A percentile compares a stretch with the other conserved stretches of the same genome.
phyloP scores from a whole-genome alignment of 257 asterid genomes.

The Mentha longifolia region DNA sequence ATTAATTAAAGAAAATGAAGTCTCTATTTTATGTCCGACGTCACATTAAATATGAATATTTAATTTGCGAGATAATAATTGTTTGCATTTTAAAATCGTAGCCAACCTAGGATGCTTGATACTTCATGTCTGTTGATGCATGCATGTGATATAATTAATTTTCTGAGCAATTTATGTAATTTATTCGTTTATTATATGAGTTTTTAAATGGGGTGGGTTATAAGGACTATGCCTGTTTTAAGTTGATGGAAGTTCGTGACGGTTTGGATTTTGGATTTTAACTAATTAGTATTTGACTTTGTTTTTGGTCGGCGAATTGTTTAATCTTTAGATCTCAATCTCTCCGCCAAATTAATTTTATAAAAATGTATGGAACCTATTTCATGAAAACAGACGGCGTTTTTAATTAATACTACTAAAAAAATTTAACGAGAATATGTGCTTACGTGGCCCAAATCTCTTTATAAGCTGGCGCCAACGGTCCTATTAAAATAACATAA shows the following conservation, averaged over 20 bases:
- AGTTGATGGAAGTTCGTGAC: conserved; percentile 31
- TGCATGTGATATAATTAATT: background rate
- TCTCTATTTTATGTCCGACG: no score
- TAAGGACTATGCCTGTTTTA: background rate
- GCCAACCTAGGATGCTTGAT: no score
- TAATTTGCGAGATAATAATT: no score
- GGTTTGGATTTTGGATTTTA: conserved; percentile 31
- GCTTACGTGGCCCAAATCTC: background rate
- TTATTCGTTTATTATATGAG: background rate
- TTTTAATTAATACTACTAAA: background rate
- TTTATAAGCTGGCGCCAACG: background rate
- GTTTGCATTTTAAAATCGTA: no score
- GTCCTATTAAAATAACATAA: no score
- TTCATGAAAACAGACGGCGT: background rate
- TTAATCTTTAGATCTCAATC: conserved; percentile 21
- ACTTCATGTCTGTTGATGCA: background rate
- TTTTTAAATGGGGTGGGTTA: conserved; percentile 7
- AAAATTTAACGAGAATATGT: no score
- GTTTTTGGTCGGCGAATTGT: conserved; percentile 36
- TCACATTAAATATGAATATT: no score
- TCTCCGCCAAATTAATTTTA: background rate
- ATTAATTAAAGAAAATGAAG: no score
- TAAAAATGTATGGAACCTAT: background rate
- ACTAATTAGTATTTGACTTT: conserved; percentile 13
- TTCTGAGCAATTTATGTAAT: background rate